These are phyloP conservation scores for Pestalotiopsis sp. DNA, from an alignment of 2,329 filamentous ascomycete genomes.

Conservation along the genomic window DNA sequence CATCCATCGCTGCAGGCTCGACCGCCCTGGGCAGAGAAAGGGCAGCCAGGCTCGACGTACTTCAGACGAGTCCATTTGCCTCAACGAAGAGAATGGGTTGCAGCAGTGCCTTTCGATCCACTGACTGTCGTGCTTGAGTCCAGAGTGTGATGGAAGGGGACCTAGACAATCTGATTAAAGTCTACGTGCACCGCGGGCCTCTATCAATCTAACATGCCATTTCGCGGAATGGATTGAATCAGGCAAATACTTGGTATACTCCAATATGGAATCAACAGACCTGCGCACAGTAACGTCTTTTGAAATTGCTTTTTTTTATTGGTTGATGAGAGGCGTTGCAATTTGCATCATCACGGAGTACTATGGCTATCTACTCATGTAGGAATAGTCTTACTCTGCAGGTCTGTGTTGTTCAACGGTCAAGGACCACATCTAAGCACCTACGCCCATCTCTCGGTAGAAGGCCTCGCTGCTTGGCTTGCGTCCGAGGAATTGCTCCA, in stretches of 20 bases:
- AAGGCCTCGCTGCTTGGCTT: conserved; percentile 80
- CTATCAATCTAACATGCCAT: too few relatives aligned
- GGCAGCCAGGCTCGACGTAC: not conserved
- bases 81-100: not conserved
- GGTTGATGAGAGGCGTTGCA: too few relatives aligned
- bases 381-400: not conserved
- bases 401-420: not conserved
- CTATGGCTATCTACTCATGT: not conserved
- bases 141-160: not conserved
- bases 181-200: too few relatives aligned
- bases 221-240: too few relatives aligned
- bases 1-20: conserved; percentile 2
- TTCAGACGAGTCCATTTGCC: not conserved
- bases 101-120: not conserved
- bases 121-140: not conserved
- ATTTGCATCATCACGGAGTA: too few relatives aligned
- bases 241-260: too few relatives aligned
- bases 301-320: not conserved
- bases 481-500: conserved; percentile 78
- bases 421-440: conserved; percentile 12
- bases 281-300: too few relatives aligned
- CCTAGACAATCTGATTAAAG: too few relatives aligned
- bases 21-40: not conserved
- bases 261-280: too few relatives aligned
- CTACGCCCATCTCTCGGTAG: conserved; percentile 73